Evolutionary conservation across 306 rosid genomes (phyloP), one percentile per base, ranked within the genome.

Genomic region (Casuarina glauca): DNA sequence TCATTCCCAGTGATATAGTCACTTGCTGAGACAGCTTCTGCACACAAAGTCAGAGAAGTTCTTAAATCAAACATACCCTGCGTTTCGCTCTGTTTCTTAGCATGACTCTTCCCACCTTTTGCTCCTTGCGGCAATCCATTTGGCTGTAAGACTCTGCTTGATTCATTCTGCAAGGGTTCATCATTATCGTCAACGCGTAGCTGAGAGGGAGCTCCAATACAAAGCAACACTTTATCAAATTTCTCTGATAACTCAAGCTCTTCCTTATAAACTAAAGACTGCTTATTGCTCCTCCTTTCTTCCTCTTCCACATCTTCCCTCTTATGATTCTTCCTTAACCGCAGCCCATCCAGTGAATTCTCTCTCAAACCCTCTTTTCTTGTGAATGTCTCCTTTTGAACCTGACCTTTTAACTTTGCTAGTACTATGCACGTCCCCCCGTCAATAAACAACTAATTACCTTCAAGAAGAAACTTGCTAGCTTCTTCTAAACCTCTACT

Each of bases 1-100:
- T 91, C 98, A 75, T 58, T 76, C 72, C 91, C 92, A 60, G 86
- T 86, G 68, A 90, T 80, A 3, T 46, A 38, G 57, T 93, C 95
- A 83, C 77, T 66, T 48, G 81, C 42, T 63, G 98, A 87, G 26
- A 84, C 89, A 54, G 89, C 88, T 54, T 89, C 91, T 32, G 98
- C 98, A 82, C 95, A 93, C 43, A 73, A 77, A 50, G 83, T 77
- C 78, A 91, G 74, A 9, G 91, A 88, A 35, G 83, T 78, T 76
- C 88, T 82, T 83, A 92, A 76, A 79, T 87, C 95, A 39, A 87
- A 82, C 3, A 86, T 78, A 70, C 89, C 91, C 73, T 81, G 85
- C 55, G 76, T 88, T 54, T 67, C 77, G 13, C 72, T 85, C 52
- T 55, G 88, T 64, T 73, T 84, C 88, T 85, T 87, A 7, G 86